Base-by-base conservation (phyloP, 306 rosid species). In the Psophocarpus tetragonolobus region DNA sequence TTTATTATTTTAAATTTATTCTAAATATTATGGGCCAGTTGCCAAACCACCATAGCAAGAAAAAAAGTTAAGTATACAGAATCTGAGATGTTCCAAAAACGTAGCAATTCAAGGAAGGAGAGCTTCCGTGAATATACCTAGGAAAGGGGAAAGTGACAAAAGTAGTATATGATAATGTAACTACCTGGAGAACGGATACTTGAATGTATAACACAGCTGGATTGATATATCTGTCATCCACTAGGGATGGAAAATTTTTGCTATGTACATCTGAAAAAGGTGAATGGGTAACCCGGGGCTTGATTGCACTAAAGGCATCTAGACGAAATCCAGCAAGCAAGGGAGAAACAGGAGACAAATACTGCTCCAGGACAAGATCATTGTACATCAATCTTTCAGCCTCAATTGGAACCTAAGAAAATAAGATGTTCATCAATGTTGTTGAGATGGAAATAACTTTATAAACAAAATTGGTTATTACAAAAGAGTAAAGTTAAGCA, bases 261-360 rank as follows among this genome's bases (percentile, higher is more conserved):
- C 47, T 62, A 33, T 20, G 80, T 73, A 79, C 78, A 82, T 92
- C 84, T 30, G 90, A 85, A 64, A 79, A 63, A 45, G 97, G 99
- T 38, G 99, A 92, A 90, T 92, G 99, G 75, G 89, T 88, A 78
- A 91, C 91, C 80, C 92, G 91, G 77, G 96, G 97, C 87, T 90
- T 96, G 81, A 96, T 91, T 68, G 94, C 96, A 58, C 90, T 81
- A 45, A 86, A 90, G 86, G 93, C 92, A 76, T 96, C 99, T 71
- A 96, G 79, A 61, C 99, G 98, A 82, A 96, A 96, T 66, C 99
- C 99, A 24, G 94, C 91, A 81, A 91, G 88, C 83, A 67, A 57
- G 68, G 96, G 98, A 30, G 97, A 92, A 75, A 83, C 83, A 48
- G 90, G 91, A 69, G 96, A 85, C 26, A 92, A 67, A 87, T 79